Evolutionary conservation across 371 early-diverging fungal genomes (phyloP), one percentile per base, ranked within the genome.

Genomic region (Lichtheimia ornata): DNA sequence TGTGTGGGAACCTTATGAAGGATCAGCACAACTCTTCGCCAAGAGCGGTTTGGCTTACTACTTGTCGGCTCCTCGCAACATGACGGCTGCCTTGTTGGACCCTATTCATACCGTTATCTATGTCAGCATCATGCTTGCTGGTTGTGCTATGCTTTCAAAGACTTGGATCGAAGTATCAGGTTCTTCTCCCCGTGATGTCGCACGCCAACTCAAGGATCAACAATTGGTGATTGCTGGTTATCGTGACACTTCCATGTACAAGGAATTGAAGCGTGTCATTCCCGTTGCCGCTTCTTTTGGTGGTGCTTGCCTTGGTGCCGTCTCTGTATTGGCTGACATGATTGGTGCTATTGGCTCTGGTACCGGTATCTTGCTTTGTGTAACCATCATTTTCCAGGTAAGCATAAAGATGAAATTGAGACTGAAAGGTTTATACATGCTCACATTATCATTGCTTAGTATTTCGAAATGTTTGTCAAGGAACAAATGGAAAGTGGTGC

Each of bases 161-260:
- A 91, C 96, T 53, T 99, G 99, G 99, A 93, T 99, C 70, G 99
- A 99, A 64, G 91, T 99, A 53, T 97, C 95, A 57, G 88, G 99
- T 50, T 97, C 97, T 14, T 95, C 96, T n/a, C 94, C 99, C 20
- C 89, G 97, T 49, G 97, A 97, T 71, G 98, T 99, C 41, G 99
- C 99, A 45, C 89, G 91, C 67, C 94, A 96, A 79, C 86, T 99
- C 68, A 98, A 97, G 81, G 96, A 96, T 61, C 98, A 99, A 80
- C 93, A 94, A 77, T 89, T 99, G 62, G 94, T 94, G n/a, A 91
- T 99, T 73, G 97, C 97, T 43, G 95, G 96, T 28, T 90, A 97
- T 76, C 94, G 99, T 73, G 99, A 98, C 62, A 86, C 84, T 15
- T 93, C 95, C 57, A 93, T 97, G 89, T 97, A 96, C 87, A 96